Percentiles rank a stretch among this genome's conserved stretches.
These are phyloP conservation scores for Ganoderma resinaceum DNA, from an alignment of 1,284 basidiomycete genomes.

Conservation along the genomic window DNA sequence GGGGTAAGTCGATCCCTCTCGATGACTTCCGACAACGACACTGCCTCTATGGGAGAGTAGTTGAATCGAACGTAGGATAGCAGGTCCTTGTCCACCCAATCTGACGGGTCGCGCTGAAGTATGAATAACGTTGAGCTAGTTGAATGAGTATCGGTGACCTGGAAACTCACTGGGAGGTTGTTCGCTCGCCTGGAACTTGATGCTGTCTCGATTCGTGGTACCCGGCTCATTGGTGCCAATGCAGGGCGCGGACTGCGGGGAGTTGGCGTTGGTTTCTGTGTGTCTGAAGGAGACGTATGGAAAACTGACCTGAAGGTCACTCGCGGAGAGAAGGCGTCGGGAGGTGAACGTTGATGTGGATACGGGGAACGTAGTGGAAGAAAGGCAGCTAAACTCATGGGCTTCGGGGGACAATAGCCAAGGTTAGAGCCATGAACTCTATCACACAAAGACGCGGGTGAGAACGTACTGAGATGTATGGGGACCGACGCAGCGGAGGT, in stretches of 20 bases:
- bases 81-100: conserved; percentile 24
- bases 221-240: conserved; percentile 11
- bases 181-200: not conserved
- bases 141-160: not conserved
- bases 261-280: not conserved
- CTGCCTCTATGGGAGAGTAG: conserved; percentile 10
- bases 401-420: not conserved
- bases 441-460: not conserved
- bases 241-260: conserved; percentile 8
- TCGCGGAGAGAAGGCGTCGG: conserved; percentile 9
- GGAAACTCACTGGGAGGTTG: conserved; percentile 19
- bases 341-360: conserved; percentile 7
- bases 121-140: not conserved
- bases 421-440: conserved; percentile 2
- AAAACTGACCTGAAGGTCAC: conserved; percentile 6
- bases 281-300: not conserved
- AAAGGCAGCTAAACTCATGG: conserved; percentile 12
- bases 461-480: not conserved
- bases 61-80: conserved; percentile 7
- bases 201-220: conserved; percentile 11
- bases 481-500: not conserved
- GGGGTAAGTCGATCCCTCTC: conserved; percentile 18
- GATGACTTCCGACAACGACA: conserved; percentile 11
- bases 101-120: conserved; percentile 18
- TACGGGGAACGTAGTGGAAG: conserved; percentile 4